These are phyloP conservation scores for Rhodotorula sp. DNA, from an alignment of 1,284 basidiomycete genomes.

Conservation along the genomic window DNA sequence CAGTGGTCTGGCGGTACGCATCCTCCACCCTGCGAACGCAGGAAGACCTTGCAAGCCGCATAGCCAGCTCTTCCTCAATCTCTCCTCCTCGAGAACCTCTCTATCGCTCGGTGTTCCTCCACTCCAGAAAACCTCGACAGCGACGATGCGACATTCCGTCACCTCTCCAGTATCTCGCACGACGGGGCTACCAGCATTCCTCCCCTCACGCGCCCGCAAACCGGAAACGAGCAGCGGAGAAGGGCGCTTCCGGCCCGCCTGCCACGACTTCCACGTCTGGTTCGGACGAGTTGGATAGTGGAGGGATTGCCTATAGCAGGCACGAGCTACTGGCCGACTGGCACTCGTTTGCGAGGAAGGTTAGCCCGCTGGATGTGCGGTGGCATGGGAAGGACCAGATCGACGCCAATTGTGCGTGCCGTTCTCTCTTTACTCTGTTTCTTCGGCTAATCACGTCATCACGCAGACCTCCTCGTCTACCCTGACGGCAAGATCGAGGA, in stretches of 20 bases:
- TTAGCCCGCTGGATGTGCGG: slow-evolving; percentile 18
- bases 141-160: too few species aligned
- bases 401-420: slow-evolving; percentile 13
- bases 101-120: too few species aligned
- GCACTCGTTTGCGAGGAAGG: slow-evolving; percentile 24
- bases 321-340: slow-evolving; percentile 30
- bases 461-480: slow-evolving; percentile 58
- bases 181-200: slow-evolving; percentile 16
- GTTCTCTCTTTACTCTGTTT: too few species aligned
- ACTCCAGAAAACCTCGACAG: too few species aligned
- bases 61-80: too few species aligned
- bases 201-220: slow-evolving; percentile 16
- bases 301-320: slow-evolving; percentile 20
- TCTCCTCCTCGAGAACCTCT: too few species aligned
- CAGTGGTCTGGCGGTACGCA: too few species aligned
- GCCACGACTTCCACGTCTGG: neutral
- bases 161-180: neutral
- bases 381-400: slow-evolving; percentile 18
- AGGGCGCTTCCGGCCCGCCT: neutral
- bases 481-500: slow-evolving; percentile 63
- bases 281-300: neutral
- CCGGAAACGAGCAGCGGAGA: neutral
- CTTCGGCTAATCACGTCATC: neutral
- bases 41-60: too few species aligned
- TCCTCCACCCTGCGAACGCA: too few species aligned